phyloP scores from a whole-genome alignment of 306 rosid species.

The Alnus rubra region DNA sequence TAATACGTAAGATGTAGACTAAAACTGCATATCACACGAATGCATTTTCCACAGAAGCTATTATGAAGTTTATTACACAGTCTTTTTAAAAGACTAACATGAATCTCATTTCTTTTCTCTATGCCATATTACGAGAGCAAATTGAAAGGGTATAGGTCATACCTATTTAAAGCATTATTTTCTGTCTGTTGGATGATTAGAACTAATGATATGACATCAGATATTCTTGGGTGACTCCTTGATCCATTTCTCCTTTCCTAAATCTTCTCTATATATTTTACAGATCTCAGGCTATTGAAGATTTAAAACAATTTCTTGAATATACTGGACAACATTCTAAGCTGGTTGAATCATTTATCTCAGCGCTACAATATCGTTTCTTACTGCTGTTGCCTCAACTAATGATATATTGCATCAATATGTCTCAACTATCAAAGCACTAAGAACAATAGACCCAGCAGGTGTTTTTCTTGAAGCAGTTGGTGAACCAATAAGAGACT shows the following conservation, averaged over 20 bases:
- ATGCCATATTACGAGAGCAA: not conserved
- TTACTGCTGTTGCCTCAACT: constrained; percentile 98
- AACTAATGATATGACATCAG: not conserved
- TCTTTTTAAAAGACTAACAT: too few species aligned
- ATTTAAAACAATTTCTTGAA: constrained; percentile 85
- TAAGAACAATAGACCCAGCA: constrained; percentile 92
- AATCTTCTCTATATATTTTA: constrained; percentile 17
- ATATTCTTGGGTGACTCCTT: not conserved
- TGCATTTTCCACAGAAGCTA: too few species aligned
- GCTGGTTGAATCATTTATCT: constrained; percentile 94
- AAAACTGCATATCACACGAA: too few species aligned
- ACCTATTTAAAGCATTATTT: not conserved
- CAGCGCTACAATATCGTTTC: constrained; percentile 89
- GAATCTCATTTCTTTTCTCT: not conserved
- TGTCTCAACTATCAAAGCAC: constrained; percentile 94
- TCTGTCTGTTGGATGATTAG: not conserved
- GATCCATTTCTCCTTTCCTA: not conserved
- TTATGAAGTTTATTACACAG: not conserved
- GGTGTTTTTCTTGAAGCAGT: constrained; percentile 98
- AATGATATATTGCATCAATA: constrained; percentile 97
- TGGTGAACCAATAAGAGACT: constrained; percentile 96
- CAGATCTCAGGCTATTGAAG: constrained; percentile 96
- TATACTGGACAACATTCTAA: constrained; percentile 97
- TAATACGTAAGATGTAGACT: too few species aligned
- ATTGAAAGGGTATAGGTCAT: not conserved